Conservation (phyloP, 2,329 filamentous ascomycete genomes). For the Aspergillus sp. region DNA sequence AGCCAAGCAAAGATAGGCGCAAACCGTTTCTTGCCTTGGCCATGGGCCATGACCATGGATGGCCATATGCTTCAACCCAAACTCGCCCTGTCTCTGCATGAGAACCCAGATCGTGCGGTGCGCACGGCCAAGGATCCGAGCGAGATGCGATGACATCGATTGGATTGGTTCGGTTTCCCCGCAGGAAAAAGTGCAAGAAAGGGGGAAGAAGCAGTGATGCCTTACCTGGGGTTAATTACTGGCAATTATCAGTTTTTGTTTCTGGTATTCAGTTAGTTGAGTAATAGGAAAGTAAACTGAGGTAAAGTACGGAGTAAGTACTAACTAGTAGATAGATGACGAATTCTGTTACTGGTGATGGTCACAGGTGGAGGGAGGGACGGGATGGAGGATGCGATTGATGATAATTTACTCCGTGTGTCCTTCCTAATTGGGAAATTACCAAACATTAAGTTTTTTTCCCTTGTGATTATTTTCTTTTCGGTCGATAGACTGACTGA, state of each 20-base stretch:
- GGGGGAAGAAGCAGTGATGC: constrained; percentile 16
- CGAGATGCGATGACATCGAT: background rate
- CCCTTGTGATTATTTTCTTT: too few relatives aligned
- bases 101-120: constrained; percentile 12
- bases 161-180: background rate
- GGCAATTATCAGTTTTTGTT: background rate
- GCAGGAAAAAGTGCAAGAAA: background rate
- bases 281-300: too few relatives aligned
- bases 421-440: background rate
- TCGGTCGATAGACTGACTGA: too few relatives aligned
- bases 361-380: background rate
- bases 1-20: background rate
- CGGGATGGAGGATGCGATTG: background rate
- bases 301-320: too few relatives aligned
- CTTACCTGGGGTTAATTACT: constrained; percentile 16
- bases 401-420: background rate
- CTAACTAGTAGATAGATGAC: background rate
- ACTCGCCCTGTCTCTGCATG: constrained; percentile 21
- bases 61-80: constrained; percentile 4
- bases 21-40: background rate
- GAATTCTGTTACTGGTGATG: background rate
- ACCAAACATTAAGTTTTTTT: background rate
- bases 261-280: background rate
- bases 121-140: constrained; percentile 1
- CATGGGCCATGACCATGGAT: background rate